phyloP scores from a whole-genome alignment of 2,329 filamentous ascomycete species.

The Cladosporium colombiae region DNA sequence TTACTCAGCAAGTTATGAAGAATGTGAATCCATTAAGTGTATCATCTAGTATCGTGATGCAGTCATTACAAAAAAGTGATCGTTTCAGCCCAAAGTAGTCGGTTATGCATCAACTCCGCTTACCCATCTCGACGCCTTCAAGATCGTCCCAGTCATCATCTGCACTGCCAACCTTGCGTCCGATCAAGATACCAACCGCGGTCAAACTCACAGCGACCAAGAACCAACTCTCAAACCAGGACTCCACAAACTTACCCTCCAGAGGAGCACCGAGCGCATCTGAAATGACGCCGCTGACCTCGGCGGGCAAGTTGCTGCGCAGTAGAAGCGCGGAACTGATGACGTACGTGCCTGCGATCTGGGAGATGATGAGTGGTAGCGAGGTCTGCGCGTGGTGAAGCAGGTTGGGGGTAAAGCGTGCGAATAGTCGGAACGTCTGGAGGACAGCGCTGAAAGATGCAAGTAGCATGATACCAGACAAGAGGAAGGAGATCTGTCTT shows the following conservation, averaged over 20 bases:
- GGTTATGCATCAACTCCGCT: conserved; percentile 39
- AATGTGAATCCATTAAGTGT: conserved; percentile 8
- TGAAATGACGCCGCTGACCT: conserved; percentile 74
- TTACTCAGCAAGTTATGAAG: neutral
- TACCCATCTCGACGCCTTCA: conserved; percentile 63
- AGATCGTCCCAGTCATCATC: conserved; percentile 46
- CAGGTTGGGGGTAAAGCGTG: conserved; percentile 71
- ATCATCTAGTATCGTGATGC: conserved; percentile 7
- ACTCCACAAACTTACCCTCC: conserved; percentile 70
- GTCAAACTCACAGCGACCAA: conserved; percentile 67
- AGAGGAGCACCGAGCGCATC: conserved; percentile 77
- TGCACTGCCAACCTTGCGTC: conserved; percentile 58
- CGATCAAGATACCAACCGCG: conserved; percentile 71
- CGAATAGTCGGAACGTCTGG: conserved; percentile 82
- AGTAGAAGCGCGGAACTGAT: conserved; percentile 77
- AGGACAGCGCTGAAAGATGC: conserved; percentile 79
- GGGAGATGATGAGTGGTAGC: conserved; percentile 74
- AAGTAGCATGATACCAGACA: conserved; percentile 79
- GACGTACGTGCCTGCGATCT: conserved; percentile 82
- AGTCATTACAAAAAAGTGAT: conserved; percentile 4
- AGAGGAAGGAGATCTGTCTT: conserved; percentile 78
- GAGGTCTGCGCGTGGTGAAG: conserved; percentile 74
- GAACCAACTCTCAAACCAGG: conserved; percentile 90
- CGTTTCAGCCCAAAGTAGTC: neutral
- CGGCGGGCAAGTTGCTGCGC: conserved; percentile 73